These are phyloP conservation scores for Chenopodium album DNA, from an alignment of 148 eudicot species.

Conservation along the genomic window DNA sequence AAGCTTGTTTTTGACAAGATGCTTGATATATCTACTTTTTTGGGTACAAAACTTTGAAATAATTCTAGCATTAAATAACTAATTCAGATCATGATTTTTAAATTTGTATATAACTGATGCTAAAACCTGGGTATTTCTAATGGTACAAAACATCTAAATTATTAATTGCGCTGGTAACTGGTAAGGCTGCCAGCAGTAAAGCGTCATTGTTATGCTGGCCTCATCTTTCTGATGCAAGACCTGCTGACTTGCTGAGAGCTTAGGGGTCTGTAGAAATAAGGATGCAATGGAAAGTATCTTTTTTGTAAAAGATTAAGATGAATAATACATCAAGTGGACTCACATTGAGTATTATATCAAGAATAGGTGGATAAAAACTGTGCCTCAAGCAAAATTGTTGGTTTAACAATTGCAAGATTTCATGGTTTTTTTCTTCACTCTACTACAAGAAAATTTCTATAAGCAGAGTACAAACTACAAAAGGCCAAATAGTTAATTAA, in stretches of 20 bases:
- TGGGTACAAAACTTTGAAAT: background rate
- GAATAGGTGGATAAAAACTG: background rate
- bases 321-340: background rate
- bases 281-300: background rate
- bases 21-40: background rate
- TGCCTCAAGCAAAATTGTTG: background rate
- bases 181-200: background rate
- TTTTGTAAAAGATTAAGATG: background rate
- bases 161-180: background rate
- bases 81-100: too few relatives aligned
- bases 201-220: background rate
- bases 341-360: background rate
- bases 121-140: background rate
- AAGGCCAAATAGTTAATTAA: background rate
- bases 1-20: background rate
- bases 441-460: background rate
- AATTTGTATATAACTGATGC: background rate
- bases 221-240: background rate
- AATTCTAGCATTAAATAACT: too few relatives aligned
- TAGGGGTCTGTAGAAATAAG: background rate
- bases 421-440: background rate
- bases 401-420: background rate
- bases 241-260: background rate
- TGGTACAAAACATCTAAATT: background rate
- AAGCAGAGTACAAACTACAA: background rate